These are phyloP conservation scores for Agastache rugosa DNA, from an alignment of 257 asterid species.

Conservation along the genomic window DNA sequence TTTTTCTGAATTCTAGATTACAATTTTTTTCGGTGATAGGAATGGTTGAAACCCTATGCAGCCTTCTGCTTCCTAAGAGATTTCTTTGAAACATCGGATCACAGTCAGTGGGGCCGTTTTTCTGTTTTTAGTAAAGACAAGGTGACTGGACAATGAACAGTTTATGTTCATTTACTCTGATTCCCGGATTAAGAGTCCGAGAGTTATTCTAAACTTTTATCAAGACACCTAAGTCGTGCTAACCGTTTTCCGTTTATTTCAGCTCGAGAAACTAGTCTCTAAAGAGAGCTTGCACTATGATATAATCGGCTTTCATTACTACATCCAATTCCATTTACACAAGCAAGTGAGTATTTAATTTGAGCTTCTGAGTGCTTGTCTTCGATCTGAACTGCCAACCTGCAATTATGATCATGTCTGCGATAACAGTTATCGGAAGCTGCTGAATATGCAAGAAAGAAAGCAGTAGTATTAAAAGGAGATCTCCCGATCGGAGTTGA, in stretches of 20 bases:
- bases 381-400: conserved; percentile 28
- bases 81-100: conserved; percentile 97
- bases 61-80: conserved; percentile 96
- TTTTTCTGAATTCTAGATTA: background rate
- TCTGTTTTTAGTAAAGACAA: conserved; percentile 70
- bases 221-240: conserved; percentile 8
- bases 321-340: conserved; percentile 87
- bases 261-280: conserved; percentile 91
- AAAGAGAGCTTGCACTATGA: conserved; percentile 76
- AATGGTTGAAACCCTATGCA: conserved; percentile 93
- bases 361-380: conserved; percentile 19
- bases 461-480: conserved; percentile 90
- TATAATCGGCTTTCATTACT: conserved; percentile 79
- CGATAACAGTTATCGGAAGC: conserved; percentile 83
- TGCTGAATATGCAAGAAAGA: conserved; percentile 83
- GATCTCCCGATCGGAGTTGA: conserved; percentile 98
- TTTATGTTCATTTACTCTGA: conserved; percentile 18
- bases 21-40: conserved; percentile 53
- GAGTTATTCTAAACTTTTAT: conserved; percentile 1
- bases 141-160: conserved; percentile 46
- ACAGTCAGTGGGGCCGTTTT: conserved; percentile 94
- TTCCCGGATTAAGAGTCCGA: background rate
- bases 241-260: conserved; percentile 44
- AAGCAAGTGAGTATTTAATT: conserved; percentile 64
- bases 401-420: conserved; percentile 27